Conservation (phyloP, 495 filamentous ascomycete genomes). For the Filosporella fistucella region DNA sequence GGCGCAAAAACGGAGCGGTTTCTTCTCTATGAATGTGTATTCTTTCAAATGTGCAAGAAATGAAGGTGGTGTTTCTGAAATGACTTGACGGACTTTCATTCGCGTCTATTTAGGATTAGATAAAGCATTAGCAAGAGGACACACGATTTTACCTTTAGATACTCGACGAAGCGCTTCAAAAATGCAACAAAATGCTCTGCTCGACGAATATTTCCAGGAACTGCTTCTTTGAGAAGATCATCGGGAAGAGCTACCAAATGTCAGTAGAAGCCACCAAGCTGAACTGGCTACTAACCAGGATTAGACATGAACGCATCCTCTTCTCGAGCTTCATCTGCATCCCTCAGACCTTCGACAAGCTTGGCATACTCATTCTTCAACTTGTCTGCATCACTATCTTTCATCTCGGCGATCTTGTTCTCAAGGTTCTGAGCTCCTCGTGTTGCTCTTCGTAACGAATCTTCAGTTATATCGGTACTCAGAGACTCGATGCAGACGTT, state of each 20-base stretch:
- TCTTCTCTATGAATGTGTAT: slow-evolving; percentile 94
- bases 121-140: background rate
- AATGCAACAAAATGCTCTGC: slow-evolving; percentile 97
- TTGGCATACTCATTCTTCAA: slow-evolving; percentile 94
- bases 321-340: slow-evolving; percentile 79
- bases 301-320: slow-evolving; percentile 98
- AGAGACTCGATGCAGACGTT: slow-evolving; percentile 99
- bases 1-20: slow-evolving; percentile 91
- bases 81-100: slow-evolving; percentile 97
- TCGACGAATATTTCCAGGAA: slow-evolving; percentile 92
- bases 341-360: slow-evolving; percentile 86
- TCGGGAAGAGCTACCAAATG: slow-evolving; percentile 56
- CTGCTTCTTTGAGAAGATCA: slow-evolving; percentile 84
- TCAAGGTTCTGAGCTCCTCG: slow-evolving; percentile 88
- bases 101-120: slow-evolving; percentile 52
- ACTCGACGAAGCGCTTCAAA: slow-evolving; percentile 94
- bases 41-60: slow-evolving; percentile 94
- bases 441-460: slow-evolving; percentile 83
- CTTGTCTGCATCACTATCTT: slow-evolving; percentile 84
- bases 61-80: slow-evolving; percentile 91
- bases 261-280: slow-evolving; percentile 28
- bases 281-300: slow-evolving; percentile 45
- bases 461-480: slow-evolving; percentile 94
- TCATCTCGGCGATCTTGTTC: slow-evolving; percentile 87
- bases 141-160: slow-evolving; percentile 62